Conservation (phyloP, 306 rosid genomes). For the Rosa lucieae region DNA sequence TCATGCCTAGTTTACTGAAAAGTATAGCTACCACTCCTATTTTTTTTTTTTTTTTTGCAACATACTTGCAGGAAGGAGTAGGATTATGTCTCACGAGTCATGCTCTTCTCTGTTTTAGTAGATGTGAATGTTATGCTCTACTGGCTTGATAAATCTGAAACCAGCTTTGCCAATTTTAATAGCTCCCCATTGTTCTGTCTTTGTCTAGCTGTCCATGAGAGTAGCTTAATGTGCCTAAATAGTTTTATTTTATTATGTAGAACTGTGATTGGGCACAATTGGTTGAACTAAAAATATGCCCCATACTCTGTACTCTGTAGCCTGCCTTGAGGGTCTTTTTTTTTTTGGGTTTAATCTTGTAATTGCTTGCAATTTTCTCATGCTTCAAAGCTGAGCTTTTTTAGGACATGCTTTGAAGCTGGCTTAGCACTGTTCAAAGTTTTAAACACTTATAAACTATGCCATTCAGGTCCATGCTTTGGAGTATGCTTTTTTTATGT, state of each 20-base stretch:
- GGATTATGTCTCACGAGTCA: background rate
- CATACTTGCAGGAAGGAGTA: background rate
- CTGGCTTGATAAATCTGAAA: background rate
- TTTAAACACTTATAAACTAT: background rate
- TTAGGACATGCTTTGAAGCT: background rate
- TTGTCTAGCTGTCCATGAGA: background rate
- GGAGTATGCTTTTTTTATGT: background rate
- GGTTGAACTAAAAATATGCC: background rate
- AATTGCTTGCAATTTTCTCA: conserved; percentile 2
- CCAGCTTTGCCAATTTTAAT: background rate
- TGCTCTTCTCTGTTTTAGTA: background rate
- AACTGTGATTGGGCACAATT: background rate
- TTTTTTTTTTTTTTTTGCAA: background rate
- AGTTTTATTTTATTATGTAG: background rate
- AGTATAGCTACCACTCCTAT: background rate
- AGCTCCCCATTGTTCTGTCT: background rate
- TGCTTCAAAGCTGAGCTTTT: background rate
- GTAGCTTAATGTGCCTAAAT: too few species aligned
- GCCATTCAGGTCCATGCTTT: background rate
- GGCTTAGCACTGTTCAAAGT: too few species aligned
- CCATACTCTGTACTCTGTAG: background rate
- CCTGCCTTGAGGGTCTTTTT: background rate
- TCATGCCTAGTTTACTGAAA: background rate
- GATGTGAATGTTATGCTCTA: background rate
- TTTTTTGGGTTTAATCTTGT: too few species aligned